Percentiles rank a stretch among this genome's conserved stretches.
phyloP scores from a whole-genome alignment of 371 early-diverging fungal genomes.

The Mucor racemosus region DNA sequence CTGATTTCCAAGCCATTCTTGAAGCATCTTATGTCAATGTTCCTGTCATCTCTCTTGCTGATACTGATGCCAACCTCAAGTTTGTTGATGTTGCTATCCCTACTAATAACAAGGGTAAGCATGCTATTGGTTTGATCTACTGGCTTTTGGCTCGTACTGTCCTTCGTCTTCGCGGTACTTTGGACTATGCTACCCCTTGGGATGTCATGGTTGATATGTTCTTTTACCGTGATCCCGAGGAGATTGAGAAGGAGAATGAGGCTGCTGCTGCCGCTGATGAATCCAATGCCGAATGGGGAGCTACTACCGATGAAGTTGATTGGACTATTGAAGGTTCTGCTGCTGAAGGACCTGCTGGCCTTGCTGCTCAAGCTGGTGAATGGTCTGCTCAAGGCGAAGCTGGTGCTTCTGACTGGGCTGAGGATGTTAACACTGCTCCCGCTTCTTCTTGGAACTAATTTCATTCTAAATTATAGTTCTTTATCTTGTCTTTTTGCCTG shows the following conservation, averaged over 20 bases:
- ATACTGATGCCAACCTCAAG: conserved; percentile 95
- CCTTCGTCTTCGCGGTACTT: conserved; percentile 95
- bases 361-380: conserved; percentile 46
- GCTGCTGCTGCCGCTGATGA: conserved; percentile 41
- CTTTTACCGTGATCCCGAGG: conserved; percentile 96
- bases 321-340: conserved; percentile 49
- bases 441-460: conserved; percentile 16
- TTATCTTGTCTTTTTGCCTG: neutral
- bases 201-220: conserved; percentile 98
- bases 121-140: conserved; percentile 97
- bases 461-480: neutral
- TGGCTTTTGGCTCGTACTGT: conserved; percentile 98
- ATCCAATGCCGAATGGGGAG: conserved; percentile 34
- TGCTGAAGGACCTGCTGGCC: conserved; percentile 41
- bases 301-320: conserved; percentile 40
- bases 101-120: conserved; percentile 99
- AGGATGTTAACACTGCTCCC: conserved; percentile 30
- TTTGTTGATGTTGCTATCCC: conserved; percentile 99
- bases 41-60: conserved; percentile 98
- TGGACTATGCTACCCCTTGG: conserved; percentile 86
- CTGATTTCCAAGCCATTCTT: conserved; percentile 98
- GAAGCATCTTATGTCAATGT: conserved; percentile 99
- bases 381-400: conserved; percentile 44
- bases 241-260: conserved; percentile 78
- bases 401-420: conserved; percentile 38